Base-by-base conservation (phyloP, 164 flowering plant genomes). In the Warburgia ugandensis region DNA sequence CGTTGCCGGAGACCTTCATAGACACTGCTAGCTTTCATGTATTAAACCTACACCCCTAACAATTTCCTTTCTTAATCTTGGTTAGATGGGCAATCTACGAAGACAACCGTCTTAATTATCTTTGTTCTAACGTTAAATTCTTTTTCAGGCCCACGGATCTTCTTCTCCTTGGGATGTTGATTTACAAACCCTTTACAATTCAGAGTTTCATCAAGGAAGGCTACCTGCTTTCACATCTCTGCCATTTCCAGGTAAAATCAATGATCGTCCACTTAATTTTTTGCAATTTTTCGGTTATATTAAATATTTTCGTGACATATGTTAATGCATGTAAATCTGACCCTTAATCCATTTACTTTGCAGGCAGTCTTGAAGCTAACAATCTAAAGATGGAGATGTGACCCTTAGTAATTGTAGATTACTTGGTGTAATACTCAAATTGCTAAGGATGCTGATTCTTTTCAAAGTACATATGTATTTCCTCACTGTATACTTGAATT, bases 1-100 rank as follows among this genome's bases (percentile, higher is more conserved):
- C 94, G 2, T 23, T 70, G 29, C 82, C 80, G 0, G 84, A 86
- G 4, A 31, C 77, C 16, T 77, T 73, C 46, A 25, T 76, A 1
- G 83, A 82, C 23, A 64, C 90, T 30, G n/a, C n/a, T n/a, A 73
- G 75, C 67, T 71, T 77, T 69, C 68, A 65, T 65, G 97, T 85
- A 76, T 74, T 45, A 59, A 46, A 52, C 40, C 32, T 41, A 10
- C 56, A 12, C 50, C 58, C 41, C 2, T 23, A 17, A 20, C 21
- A 29, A 45, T 56, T 25, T 4, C 12, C 20, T 19, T 35, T 41
- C 29, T 20, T 17, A 17, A 6, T 14, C n/a, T 10, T 11, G 4
- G 42, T n/a, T 23, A 14, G 1, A 29, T 16, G 23, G 14, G n/a
- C 23, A 17, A 51, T 39, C 28, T n/a, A n/a, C n/a, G n/a, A n/a